Evolutionary conservation across 352 stramenopile species (phyloP).

Genomic region (Pythium pyrilobum): DNA sequence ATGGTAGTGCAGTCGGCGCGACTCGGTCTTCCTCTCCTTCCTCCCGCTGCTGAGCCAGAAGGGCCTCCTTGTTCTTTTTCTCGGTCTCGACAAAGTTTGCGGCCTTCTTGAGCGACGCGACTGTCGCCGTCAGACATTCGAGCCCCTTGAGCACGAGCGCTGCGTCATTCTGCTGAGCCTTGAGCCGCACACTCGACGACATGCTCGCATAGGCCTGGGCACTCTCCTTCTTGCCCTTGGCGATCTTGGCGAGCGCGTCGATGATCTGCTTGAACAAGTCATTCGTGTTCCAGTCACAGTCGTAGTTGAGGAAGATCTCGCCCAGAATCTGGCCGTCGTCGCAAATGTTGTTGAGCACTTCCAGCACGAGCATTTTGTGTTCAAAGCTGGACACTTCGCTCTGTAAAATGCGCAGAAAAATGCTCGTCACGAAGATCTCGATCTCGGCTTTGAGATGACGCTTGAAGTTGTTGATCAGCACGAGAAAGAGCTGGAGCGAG

Average conservation of each 20-base stretch:
- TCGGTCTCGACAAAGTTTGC: constrained; percentile 70
- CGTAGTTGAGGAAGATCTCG: constrained; percentile 99
- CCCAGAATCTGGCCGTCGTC: constrained; percentile 92
- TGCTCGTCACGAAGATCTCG: constrained; percentile 98
- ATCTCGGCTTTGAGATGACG: constrained; percentile 96
- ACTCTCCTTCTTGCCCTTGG: constrained; percentile 83
- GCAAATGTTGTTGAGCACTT: constrained; percentile 95
- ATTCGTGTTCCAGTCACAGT: constrained; percentile 97
- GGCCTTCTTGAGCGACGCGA: constrained; percentile 90
- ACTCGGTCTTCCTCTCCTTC: constrained; percentile 38
- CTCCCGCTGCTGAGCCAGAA: constrained; percentile 26
- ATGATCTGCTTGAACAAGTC: constrained; percentile 99
- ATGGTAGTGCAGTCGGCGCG: constrained; percentile 8
- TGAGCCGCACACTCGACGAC: constrained; percentile 52
- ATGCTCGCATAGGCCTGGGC: constrained; percentile 52
- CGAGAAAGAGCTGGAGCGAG: constrained; percentile 97
- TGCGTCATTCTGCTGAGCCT: constrained; percentile 67
- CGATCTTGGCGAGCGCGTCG: constrained; percentile 93
- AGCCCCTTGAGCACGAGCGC: constrained; percentile 80
- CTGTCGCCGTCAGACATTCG: constrained; percentile 92
- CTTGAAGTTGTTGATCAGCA: constrained; percentile 93
- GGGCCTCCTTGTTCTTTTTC: constrained; percentile 30
- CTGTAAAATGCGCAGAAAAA: constrained; percentile 97
- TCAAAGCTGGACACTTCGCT: constrained; percentile 96
- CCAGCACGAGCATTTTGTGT: constrained; percentile 97